Percentiles rank a stretch among this genome's conserved stretches.
phyloP scores from a whole-genome alignment of 805 yeast genomes.

The Candida maesae region DNA sequence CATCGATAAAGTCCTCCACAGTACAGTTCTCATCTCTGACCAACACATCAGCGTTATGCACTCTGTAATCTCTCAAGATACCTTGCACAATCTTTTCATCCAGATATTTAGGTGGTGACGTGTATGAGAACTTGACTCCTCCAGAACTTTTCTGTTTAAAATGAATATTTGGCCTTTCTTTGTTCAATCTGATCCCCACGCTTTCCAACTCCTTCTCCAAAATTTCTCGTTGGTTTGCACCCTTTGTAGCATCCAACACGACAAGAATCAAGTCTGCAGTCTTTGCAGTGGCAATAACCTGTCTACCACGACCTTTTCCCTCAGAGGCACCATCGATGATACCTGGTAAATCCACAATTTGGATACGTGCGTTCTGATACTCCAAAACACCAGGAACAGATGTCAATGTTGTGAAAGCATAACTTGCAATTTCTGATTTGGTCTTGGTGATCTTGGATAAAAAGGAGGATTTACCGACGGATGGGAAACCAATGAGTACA shows the following conservation, averaged over 20 bases:
- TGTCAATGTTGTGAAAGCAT: conserved; percentile 93
- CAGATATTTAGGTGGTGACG: conserved; percentile 76
- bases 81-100: conserved; percentile 77
- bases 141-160: conserved; percentile 83
- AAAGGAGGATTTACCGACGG: conserved; percentile 94
- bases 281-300: conserved; percentile 93
- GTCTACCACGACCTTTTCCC: conserved; percentile 97
- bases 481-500: conserved; percentile 93
- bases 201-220: conserved; percentile 87
- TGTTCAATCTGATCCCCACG: conserved; percentile 89
- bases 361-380: conserved; percentile 95
- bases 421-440: conserved; percentile 90
- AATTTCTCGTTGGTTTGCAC: conserved; percentile 81
- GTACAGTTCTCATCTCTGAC: conserved; percentile 86
- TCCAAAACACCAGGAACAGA: conserved; percentile 95
- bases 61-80: conserved; percentile 78
- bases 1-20: conserved; percentile 90
- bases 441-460: conserved; percentile 88
- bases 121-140: conserved; percentile 80
- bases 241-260: conserved; percentile 95
- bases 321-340: conserved; percentile 95
- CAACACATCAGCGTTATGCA: conserved; percentile 91
- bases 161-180: conserved; percentile 70
- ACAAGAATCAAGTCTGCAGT: conserved; percentile 90
- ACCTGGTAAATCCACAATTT: conserved; percentile 96